These are phyloP conservation scores for Podospora pseudoanserina DNA, from an alignment of 495 filamentous ascomycete species.

Conservation along the genomic window DNA sequence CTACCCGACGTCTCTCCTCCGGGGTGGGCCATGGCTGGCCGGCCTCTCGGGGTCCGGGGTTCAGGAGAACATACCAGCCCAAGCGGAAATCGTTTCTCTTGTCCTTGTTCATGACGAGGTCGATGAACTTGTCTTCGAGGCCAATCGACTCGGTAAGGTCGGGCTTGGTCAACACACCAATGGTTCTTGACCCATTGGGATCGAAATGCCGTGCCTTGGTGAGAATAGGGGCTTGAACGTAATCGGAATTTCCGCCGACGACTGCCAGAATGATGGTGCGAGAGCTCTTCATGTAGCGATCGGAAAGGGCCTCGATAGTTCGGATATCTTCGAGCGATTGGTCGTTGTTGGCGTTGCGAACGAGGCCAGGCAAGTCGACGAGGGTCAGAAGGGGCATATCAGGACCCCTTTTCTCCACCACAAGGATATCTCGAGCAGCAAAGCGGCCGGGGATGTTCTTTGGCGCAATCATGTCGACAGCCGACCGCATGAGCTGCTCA, in stretches of 20 bases:
- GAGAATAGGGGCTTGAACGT: slow-evolving; percentile 47
- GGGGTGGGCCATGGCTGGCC: slow-evolving; percentile 31
- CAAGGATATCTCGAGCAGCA: slow-evolving; percentile 46
- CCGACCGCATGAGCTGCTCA: slow-evolving; percentile 34
- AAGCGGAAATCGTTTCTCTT: slow-evolving; percentile 49
- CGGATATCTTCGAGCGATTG: slow-evolving; percentile 45
- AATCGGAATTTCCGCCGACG: slow-evolving; percentile 50
- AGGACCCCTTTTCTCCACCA: slow-evolving; percentile 52
- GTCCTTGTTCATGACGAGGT: slow-evolving; percentile 56
- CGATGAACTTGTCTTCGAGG: slow-evolving; percentile 49
- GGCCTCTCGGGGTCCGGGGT: slow-evolving; percentile 47
- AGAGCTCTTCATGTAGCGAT: slow-evolving; percentile 49
- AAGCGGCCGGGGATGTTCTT: slow-evolving; percentile 38
- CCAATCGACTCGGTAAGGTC: slow-evolving; percentile 44
- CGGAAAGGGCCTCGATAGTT: slow-evolving; percentile 44
- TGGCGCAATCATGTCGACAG: slow-evolving; percentile 38
- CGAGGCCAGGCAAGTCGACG: slow-evolving; percentile 55
- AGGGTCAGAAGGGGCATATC: slow-evolving; percentile 53
- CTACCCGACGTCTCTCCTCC: slow-evolving; percentile 28
- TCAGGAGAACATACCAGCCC: slow-evolving; percentile 61
- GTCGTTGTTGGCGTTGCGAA: slow-evolving; percentile 46
- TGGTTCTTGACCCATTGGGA: slow-evolving; percentile 41
- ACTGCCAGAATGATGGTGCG: slow-evolving; percentile 53
- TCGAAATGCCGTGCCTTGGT: slow-evolving; percentile 45
- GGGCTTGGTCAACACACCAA: slow-evolving; percentile 54